These are phyloP conservation scores for Penicillium herquei DNA, from an alignment of 495 filamentous ascomycete genomes.

Conservation along the genomic window DNA sequence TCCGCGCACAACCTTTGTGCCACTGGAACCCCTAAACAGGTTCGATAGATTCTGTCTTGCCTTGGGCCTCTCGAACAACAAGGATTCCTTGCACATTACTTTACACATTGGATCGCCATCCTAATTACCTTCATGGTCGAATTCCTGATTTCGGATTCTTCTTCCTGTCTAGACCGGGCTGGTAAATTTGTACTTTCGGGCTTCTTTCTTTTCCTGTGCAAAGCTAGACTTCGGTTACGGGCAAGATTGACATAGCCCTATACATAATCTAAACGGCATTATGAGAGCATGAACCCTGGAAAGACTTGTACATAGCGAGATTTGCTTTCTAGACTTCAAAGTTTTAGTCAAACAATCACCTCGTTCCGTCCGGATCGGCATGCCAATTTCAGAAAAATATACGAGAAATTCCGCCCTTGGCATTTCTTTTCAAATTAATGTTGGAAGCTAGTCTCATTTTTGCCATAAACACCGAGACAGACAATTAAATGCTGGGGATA, in stretches of 20 bases:
- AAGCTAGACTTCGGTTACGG: neutral
- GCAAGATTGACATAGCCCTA: neutral
- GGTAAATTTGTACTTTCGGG: neutral
- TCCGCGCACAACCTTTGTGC: neutral
- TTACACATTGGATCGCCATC: neutral
- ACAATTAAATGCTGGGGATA: neutral
- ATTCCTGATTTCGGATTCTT: neutral
- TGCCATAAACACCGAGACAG: neutral
- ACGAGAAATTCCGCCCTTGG: constrained; percentile 13
- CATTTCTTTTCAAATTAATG: constrained; percentile 6
- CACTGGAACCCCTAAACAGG: neutral
- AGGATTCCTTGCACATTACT: neutral
- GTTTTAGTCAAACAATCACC: constrained; percentile 1
- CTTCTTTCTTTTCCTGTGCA: neutral
- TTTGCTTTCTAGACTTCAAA: neutral
- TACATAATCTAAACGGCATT: no score
- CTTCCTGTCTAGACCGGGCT: constrained; percentile 10
- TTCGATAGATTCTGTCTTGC: neutral
- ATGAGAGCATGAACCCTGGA: no score
- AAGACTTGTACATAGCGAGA: neutral
- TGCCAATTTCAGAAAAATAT: constrained; percentile 8
- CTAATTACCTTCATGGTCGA: neutral
- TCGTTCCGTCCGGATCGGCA: constrained; percentile 7
- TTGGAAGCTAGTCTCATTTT: constrained; percentile 6
- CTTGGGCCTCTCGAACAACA: neutral